Evolutionary conservation across 2,329 filamentous ascomycete genomes (phyloP).

Genomic region (Cryphonectria radicalis): DNA sequence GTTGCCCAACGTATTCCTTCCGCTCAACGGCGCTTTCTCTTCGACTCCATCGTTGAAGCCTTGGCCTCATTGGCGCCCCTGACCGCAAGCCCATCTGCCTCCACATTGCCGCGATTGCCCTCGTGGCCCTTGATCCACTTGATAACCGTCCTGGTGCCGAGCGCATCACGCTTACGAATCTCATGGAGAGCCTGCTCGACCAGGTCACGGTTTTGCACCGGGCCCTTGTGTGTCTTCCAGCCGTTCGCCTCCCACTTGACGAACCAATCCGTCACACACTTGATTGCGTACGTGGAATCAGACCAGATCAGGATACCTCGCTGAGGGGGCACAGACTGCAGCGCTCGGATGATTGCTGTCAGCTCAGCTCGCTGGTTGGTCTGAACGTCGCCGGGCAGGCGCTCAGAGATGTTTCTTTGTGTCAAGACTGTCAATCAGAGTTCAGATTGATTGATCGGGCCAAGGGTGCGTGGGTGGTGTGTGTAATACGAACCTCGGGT

Average conservation of each 20-base stretch:
- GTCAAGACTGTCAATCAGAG: conserved; percentile 29
- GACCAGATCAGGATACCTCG: conserved; percentile 77
- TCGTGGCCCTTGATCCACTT: conserved; percentile 91
- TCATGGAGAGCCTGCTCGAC: conserved; percentile 72
- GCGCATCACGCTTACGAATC: conserved; percentile 69
- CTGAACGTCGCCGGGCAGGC: conserved; percentile 72
- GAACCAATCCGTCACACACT: conserved; percentile 87
- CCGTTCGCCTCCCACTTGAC: conserved; percentile 72
- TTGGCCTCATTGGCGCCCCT: conserved; percentile 53
- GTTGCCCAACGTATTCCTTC: not conserved
- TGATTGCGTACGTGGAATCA: conserved; percentile 91
- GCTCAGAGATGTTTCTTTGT: conserved; percentile 75
- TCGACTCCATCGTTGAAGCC: not conserved
- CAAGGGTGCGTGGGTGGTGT: not conserved
- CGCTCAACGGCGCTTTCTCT: conserved; percentile 23
- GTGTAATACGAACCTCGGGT: conserved; percentile 51
- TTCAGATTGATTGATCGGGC: not conserved
- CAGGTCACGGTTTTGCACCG: conserved; percentile 87
- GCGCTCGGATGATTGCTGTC: conserved; percentile 80
- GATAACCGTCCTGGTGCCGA: conserved; percentile 69
- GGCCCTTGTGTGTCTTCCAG: conserved; percentile 76
- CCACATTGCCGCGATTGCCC: conserved; percentile 73
- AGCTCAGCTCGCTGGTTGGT: conserved; percentile 98
- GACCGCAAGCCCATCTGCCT: conserved; percentile 79
- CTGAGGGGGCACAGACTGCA: conserved; percentile 72